Base-by-base conservation (phyloP, 2,329 filamentous ascomycete species). In the Dactylellina haptotyla region DNA sequence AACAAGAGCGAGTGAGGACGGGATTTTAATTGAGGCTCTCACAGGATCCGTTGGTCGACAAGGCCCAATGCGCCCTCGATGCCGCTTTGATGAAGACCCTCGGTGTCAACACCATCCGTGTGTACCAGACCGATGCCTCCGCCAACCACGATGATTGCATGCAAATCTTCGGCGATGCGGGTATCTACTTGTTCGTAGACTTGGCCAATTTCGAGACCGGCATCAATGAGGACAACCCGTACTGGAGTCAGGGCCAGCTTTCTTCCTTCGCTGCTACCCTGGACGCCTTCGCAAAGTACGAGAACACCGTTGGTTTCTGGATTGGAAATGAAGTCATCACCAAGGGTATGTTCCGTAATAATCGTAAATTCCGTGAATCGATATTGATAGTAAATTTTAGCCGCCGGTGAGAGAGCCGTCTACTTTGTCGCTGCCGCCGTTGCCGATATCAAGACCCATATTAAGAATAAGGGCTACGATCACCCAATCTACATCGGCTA, bases 311-410 rank as follows among this genome's bases (percentile, higher is more conserved):
- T 12, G 92, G 91, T 43, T 90, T 95, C 81, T 94, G 96, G 78
- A 86, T 97, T 70, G 93, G 92, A 76, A 97, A 97, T 79, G 93
- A 97, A 81, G 90, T 95, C 70, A 87, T 96, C 77, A 90, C 89
- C 43, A 83, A 83, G 50, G 51, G 66, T 71, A 58, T 9, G 46
- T 56, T 4, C 14, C 12, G 9, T 28, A 20, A 14, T 14, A 48
- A 28, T 39, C 25, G 14, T 5, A 39, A 37, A n/a, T 25, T 23
- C 28, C n/a, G 34, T 25, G 12, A 4, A n/a, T 26, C 3, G 53
- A 16, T 25, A 12, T 62, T 1, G 20, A 3, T 14, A 43, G 20
- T 46, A 23, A 10, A 28, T 18, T 63, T 26, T 32, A 72, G 82
- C 82, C 72, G 83, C 84, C 75, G 84, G 87, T 78, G 87, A 86